A percentile compares a stretch with the other conserved stretches of the same genome.
These are phyloP conservation scores for Elsinoe ampelina DNA, from an alignment of 2,329 filamentous ascomycete species.

Conservation along the genomic window DNA sequence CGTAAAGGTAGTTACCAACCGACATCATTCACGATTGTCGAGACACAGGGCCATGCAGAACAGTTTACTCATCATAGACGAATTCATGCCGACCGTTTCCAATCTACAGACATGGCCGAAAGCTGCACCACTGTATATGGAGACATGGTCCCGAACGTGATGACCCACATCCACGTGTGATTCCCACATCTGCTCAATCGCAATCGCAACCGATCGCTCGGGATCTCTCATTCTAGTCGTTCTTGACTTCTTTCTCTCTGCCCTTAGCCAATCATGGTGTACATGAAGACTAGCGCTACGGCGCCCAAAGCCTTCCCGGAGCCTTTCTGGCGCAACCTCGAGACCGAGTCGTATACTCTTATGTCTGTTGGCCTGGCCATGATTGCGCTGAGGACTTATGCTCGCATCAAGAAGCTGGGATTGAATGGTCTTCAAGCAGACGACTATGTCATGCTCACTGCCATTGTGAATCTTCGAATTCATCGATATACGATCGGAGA, in stretches of 20 bases:
- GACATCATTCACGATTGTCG: too few species aligned
- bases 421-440: slow-evolving; percentile 44
- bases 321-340: slow-evolving; percentile 12
- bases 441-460: slow-evolving; percentile 49
- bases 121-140: neutral
- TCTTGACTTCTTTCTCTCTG: neutral
- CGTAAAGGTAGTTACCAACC: too few species aligned
- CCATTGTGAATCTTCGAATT: neutral
- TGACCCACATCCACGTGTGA: slow-evolving; percentile 3
- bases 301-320: slow-evolving; percentile 13
- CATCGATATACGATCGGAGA: neutral
- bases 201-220: neutral
- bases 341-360: slow-evolving; percentile 14
- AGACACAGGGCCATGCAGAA: too few species aligned
- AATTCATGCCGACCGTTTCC: neutral
- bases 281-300: slow-evolving; percentile 2
- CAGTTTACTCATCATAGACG: too few species aligned
- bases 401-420: slow-evolving; percentile 14
- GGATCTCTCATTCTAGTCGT: neutral
- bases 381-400: slow-evolving; percentile 15
- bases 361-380: slow-evolving; percentile 14
- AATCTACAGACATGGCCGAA: neutral
- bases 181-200: neutral
- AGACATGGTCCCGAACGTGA: neutral
- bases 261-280: neutral